Evolutionary conservation across 371 early-diverging fungal species (phyloP), one percentile per base, ranked within the genome.

Genomic region (Zopfochytrium polystomum): DNA sequence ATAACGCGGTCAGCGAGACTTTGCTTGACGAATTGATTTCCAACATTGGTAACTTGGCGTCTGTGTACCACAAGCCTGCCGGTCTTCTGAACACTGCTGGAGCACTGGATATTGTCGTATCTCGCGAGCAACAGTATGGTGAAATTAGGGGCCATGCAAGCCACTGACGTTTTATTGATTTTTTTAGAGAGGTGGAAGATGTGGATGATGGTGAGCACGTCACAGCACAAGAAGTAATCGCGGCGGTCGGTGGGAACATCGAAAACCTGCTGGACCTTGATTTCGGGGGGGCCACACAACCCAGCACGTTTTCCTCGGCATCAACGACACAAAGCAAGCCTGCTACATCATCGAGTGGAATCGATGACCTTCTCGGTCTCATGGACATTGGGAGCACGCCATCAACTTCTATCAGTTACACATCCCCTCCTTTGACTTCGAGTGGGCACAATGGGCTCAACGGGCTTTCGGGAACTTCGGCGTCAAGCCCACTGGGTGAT

Each of bases 1-100:
- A 82, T 48, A 84, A 83, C 45, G 82, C 87, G 18, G 84, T 97
- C 33, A 86, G 87, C 61, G 80, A 87, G 55, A 81, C 81, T 35
- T 67, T 95, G 32, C 79, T 95, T 33, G 95, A 95, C 47, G 92
- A 93, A 55, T 77, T 98, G 47, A 75, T 96, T 33, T 77, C 81
- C 58, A 85, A 98, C 57, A 87, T 98, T 54, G 88, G 89, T 43
- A 88, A 88, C 7, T 72, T 98, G 31, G 89, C 96, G 13, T 91
- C 95, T 5, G 90, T 98, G 7, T 93, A 95, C 70, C 93, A 95
- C 71, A 93, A 93, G 67, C 88, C 94, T 26, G 89, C 96, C 3
- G 70, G 77, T 1, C 63, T 45, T n/a, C 25, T 59, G 45, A n/a
- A n/a, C n/a, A n/a, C n/a, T n/a, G n/a, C n/a, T n/a, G 52, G 61